Evolutionary conservation across 352 stramenopile genomes (phyloP).

Genomic region (Phytophthora fragariae): DNA sequence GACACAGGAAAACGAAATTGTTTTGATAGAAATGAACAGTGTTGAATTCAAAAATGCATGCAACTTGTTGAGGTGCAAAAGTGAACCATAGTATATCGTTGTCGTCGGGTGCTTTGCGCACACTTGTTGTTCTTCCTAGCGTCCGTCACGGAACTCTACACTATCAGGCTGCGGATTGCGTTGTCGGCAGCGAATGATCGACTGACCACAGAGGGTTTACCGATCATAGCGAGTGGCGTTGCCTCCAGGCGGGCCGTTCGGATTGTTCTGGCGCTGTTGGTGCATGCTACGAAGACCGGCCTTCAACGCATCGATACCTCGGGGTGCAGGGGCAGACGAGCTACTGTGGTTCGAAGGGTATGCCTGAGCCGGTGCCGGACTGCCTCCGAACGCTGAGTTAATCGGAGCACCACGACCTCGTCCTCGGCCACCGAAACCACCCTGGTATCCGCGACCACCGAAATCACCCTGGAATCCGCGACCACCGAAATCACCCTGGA

Average conservation of each 20-base stretch:
- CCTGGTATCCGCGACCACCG: constrained; percentile 38
- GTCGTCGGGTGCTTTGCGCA: constrained; percentile 16
- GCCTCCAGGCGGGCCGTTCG: constrained; percentile 22
- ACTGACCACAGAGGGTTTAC: constrained; percentile 28
- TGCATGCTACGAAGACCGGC: constrained; percentile 88
- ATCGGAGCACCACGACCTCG: constrained; percentile 56
- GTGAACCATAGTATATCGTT: constrained; percentile 20
- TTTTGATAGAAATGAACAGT: no score
- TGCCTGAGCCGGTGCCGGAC: constrained; percentile 54
- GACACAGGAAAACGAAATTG: no score
- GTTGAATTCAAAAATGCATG: no score
- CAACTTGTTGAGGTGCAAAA: constrained; percentile 2
- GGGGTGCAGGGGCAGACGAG: constrained; percentile 43
- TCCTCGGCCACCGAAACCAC: constrained; percentile 29
- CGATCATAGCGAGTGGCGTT: constrained; percentile 64
- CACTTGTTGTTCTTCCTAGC: constrained; percentile 32
- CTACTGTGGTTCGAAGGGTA: constrained; percentile 54
- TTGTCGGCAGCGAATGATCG: constrained; percentile 11
- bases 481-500: background rate
- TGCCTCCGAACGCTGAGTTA: constrained; percentile 72
- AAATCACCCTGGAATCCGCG: no score
- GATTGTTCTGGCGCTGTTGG: constrained; percentile 61
- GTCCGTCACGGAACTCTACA: constrained; percentile 39
- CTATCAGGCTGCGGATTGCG: constrained; percentile 23
- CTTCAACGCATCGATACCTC: constrained; percentile 78